Percentiles rank a stretch among this genome's conserved stretches.
Conservation (phyloP, 495 filamentous ascomycete species). For the Neurospora terricola region DNA sequence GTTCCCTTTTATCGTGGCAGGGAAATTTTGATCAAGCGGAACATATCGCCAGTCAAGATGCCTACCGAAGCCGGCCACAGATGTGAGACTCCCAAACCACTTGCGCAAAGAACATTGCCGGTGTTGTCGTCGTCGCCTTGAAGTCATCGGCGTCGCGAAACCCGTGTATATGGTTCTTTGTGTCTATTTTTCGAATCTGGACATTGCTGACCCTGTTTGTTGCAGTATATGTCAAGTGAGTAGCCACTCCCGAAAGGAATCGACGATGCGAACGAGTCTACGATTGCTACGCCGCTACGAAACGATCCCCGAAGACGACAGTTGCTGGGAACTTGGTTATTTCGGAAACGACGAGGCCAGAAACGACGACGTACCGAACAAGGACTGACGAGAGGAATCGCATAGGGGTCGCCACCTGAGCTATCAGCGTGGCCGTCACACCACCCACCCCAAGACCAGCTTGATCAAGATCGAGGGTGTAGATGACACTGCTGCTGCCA, state of each 20-base stretch:
- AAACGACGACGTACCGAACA: slow-evolving; percentile 18
- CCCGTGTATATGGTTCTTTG: neutral
- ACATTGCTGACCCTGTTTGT: slow-evolving; percentile 22
- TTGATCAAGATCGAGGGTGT: slow-evolving; percentile 98
- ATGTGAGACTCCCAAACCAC: slow-evolving; percentile 49
- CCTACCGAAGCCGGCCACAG: slow-evolving; percentile 75
- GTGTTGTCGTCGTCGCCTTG: slow-evolving; percentile 1
- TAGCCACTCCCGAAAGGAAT: slow-evolving; percentile 26
- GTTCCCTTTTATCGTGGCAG: slow-evolving; percentile 19
- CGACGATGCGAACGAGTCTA: neutral
- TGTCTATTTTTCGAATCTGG: neutral
- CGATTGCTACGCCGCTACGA: neutral
- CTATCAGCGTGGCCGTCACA: slow-evolving; percentile 83
- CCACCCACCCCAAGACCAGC: slow-evolving; percentile 72
- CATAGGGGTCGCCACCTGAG: slow-evolving; percentile 82
- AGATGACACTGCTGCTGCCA: slow-evolving; percentile 73
- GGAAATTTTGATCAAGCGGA: slow-evolving; percentile 26
- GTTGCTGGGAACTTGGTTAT: neutral
- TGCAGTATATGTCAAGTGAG: slow-evolving; percentile 91
- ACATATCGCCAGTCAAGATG: slow-evolving; percentile 52
- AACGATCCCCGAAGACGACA: neutral
- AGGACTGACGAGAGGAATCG: slow-evolving; percentile 21
- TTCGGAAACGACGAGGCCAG: slow-evolving; percentile 3
- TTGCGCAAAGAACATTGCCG: slow-evolving; percentile 1
- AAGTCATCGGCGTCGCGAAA: slow-evolving; percentile 2